Evolutionary conservation across 106 monocot genomes (phyloP), one percentile per base, ranked within the genome.

Genomic region (Agapanthus africanus): DNA sequence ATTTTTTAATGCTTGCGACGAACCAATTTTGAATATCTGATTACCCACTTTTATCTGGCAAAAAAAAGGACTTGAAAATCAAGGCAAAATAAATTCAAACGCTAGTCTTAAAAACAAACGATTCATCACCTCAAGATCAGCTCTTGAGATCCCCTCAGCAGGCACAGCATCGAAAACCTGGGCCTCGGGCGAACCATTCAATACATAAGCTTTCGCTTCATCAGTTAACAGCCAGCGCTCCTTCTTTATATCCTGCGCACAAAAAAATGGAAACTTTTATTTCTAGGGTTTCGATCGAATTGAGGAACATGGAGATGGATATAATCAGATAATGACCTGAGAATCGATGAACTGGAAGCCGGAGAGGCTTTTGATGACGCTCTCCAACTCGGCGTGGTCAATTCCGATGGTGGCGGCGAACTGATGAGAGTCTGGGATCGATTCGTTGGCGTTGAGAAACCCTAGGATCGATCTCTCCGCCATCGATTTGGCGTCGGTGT

Each of bases 351-450:
- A 71, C 51, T 81, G 66, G 74, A 83, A 89, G 14, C 86, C 93
- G 39, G 70, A 38, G 70, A 93, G 86, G 50, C 93, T 89, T 81
- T 86, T 93, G 77, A 93, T 86, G 69, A 86, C 73, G 73, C 77
- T 89, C 79, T 86, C 93, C 30, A 93, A 79, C 27, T 83, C 89
- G 27, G n/a, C 39, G 70, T 93, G 86, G 32, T 74, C 75, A 70
- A 89, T 69, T 22, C 86, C 83, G 65, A 68, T 23, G 76, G 66
- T 33, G 57, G 86, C 65, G 67, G 93, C 89, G 79, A 86, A 93
- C 56, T 79, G 31, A 52, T 78, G 86, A 14, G 93, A 86, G 65
- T 93, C 86, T 5, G 76, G n/a, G 60, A 93, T 89, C 71, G 71
- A 67, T 0, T 83, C 90, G 35, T 80, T 62, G 35, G n/a, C n/a